phyloP scores from a whole-genome alignment of 768 basidiomycete species.

The Krasilnikovozyma curviuscula region DNA sequence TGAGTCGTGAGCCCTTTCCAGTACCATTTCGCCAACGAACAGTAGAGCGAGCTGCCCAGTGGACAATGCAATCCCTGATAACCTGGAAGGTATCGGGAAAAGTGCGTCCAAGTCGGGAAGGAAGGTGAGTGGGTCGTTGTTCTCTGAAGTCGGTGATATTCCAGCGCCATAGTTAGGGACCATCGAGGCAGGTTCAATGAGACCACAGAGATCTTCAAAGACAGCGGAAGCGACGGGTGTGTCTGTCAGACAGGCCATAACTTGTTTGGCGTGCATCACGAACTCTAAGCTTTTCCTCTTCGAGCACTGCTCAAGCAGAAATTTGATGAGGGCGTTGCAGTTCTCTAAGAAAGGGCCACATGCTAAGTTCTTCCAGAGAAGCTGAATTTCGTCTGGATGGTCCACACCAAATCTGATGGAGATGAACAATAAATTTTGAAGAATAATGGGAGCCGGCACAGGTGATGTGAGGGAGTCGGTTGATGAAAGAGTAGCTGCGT shows the following conservation, averaged over 20 bases:
- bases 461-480: too few relatives aligned
- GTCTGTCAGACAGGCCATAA: constrained; percentile 66
- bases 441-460: constrained; percentile 30
- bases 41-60: constrained; percentile 76
- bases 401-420: constrained; percentile 53
- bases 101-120: constrained; percentile 47
- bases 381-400: constrained; percentile 59
- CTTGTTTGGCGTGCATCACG: constrained; percentile 55
- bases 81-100: constrained; percentile 38
- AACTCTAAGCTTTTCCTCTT: constrained; percentile 62
- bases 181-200: constrained; percentile 72
- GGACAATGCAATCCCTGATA: constrained; percentile 37
- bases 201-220: constrained; percentile 62
- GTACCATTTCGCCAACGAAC: constrained; percentile 32
- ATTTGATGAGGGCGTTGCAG: constrained; percentile 58
- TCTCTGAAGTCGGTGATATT: too few relatives aligned
- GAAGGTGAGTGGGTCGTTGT: constrained; percentile 22
- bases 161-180: constrained; percentile 44
- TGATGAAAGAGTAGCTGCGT: not conserved
- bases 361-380: constrained; percentile 60
- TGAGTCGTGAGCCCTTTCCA: constrained; percentile 33
- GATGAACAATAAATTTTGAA: constrained; percentile 67
- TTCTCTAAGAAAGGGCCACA: constrained; percentile 51
- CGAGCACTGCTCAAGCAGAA: constrained; percentile 69
- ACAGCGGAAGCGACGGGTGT: constrained; percentile 50